A percentile compares a stretch with the other conserved stretches of the same genome.
Evolutionary conservation across 305 asterid genomes (phyloP).

Genomic region (Fraxinus floribunda): DNA sequence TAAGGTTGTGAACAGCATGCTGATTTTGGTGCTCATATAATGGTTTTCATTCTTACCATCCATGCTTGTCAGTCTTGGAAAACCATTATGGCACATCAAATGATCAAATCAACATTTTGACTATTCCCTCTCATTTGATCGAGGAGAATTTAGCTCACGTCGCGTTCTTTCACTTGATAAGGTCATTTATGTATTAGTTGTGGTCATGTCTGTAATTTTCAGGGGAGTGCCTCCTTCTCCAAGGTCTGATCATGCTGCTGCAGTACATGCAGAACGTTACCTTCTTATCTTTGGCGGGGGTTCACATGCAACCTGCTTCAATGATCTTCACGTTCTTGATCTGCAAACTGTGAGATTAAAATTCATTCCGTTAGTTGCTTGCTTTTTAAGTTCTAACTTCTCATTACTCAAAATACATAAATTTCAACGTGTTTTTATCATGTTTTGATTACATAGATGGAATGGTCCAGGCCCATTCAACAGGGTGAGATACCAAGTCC

Average conservation of each 20-base stretch:
- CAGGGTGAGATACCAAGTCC: conserved; percentile 95
- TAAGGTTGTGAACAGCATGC: conserved; percentile 2
- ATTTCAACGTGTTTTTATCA: not conserved
- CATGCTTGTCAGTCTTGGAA: not conserved
- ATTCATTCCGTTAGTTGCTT: conserved; percentile 18
- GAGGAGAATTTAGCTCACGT: conserved; percentile 7
- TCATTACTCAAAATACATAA: not conserved
- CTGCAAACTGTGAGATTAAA: conserved; percentile 77
- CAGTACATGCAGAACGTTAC: conserved; percentile 94
- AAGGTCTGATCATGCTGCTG: conserved; percentile 98
- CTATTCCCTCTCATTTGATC: not conserved
- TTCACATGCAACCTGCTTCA: conserved; percentile 92
- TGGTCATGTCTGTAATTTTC: conserved; percentile 27
- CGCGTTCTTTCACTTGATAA: conserved; percentile 2
- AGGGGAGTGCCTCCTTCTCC: conserved; percentile 97
- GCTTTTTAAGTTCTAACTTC: conserved; percentile 12
- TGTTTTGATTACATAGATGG: conserved; percentile 63
- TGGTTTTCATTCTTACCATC: not conserved
- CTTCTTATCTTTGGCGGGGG: conserved; percentile 98
- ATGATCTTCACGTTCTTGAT: conserved; percentile 96
- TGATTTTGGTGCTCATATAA: not conserved
- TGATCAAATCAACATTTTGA: not conserved
- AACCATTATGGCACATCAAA: not conserved
- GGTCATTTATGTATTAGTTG: conserved; percentile 12
- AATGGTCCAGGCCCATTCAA: conserved; percentile 95